Evolutionary conservation across 139 green algal species (phyloP).

Genomic region (Zygnema circumcarinatum): DNA sequence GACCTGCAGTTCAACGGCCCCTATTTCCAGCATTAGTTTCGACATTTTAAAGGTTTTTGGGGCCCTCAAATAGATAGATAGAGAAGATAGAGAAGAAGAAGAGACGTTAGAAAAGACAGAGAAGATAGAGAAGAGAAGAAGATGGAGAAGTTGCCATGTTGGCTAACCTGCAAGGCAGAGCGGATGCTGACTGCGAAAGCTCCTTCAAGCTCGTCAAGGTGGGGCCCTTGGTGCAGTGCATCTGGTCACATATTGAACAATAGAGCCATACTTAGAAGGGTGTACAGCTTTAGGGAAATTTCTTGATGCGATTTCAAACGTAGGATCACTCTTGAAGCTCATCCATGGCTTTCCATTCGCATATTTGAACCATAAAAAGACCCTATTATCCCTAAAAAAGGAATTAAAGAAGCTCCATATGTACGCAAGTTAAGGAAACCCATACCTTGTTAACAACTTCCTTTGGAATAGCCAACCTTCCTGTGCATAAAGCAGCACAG

Average conservation of each 20-base stretch:
- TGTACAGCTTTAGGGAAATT: neutral
- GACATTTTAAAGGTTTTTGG: too few relatives aligned
- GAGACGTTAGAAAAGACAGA: neutral
- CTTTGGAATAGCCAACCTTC: neutral
- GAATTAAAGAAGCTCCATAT: neutral
- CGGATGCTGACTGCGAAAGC: neutral
- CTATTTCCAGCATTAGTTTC: too few relatives aligned
- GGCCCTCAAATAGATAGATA: neutral
- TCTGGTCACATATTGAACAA: conserved; percentile 9
- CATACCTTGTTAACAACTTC: neutral
- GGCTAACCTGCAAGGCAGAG: neutral
- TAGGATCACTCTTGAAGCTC: neutral
- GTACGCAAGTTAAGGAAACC: neutral
- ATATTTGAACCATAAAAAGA: neutral
- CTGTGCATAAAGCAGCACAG: neutral
- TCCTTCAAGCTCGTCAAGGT: conserved; percentile 8
- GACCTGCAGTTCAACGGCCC: neutral
- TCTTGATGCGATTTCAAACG: neutral
- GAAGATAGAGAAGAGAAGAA: neutral
- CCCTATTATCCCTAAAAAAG: too few relatives aligned
- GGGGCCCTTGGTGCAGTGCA: neutral
- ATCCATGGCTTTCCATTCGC: neutral
- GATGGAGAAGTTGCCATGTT: neutral
- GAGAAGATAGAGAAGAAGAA: neutral
- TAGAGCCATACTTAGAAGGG: neutral